Evolutionary conservation across 768 basidiomycete genomes (phyloP).

Genomic region (Russula sp.): DNA sequence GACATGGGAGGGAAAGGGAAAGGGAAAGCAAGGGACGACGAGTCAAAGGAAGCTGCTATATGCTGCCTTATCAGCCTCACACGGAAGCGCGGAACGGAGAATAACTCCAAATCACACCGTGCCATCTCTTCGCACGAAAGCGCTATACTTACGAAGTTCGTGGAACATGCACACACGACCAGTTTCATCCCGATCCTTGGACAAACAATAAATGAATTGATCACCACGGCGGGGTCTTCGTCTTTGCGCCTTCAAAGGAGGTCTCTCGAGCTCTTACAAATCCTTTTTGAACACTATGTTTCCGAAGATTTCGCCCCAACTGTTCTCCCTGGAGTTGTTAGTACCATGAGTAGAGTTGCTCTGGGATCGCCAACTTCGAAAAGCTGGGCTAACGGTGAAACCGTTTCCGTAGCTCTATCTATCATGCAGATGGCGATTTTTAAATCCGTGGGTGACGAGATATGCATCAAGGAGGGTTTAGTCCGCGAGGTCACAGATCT

Average conservation of each 20-base stretch:
- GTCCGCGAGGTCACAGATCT: conserved; percentile 48
- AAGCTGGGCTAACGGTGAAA: conserved; percentile 68
- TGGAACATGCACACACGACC: conserved; percentile 33
- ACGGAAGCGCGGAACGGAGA: conserved; percentile 39
- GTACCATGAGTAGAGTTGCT: conserved; percentile 64
- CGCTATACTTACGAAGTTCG: conserved; percentile 35
- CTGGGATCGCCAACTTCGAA: conserved; percentile 46
- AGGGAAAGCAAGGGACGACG: conserved; percentile 64
- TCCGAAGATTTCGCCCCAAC: conserved; percentile 52
- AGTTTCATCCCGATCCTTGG: conserved; percentile 73
- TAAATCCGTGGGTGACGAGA: conserved; percentile 55
- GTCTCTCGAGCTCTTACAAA: conserved; percentile 51
- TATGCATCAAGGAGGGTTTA: conserved; percentile 56
- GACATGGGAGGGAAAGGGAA: conserved; percentile 63
- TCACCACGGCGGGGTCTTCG: conserved; percentile 48
- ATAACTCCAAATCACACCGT: conserved; percentile 28
- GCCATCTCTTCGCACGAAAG: conserved; percentile 13
- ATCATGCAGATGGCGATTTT: conserved; percentile 51
- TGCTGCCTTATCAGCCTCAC: conserved; percentile 59
- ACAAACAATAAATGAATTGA: conserved; percentile 70
- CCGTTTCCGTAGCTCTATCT: conserved; percentile 48
- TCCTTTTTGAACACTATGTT: conserved; percentile 44
- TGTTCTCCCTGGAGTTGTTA: conserved; percentile 79
- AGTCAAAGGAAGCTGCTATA: conserved; percentile 71
- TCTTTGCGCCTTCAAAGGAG: conserved; percentile 53